A percentile compares a stretch with the other conserved stretches of the same genome.
Evolutionary conservation across 2,329 filamentous ascomycete species (phyloP).

Genomic region (Fusarium mundagurra): DNA sequence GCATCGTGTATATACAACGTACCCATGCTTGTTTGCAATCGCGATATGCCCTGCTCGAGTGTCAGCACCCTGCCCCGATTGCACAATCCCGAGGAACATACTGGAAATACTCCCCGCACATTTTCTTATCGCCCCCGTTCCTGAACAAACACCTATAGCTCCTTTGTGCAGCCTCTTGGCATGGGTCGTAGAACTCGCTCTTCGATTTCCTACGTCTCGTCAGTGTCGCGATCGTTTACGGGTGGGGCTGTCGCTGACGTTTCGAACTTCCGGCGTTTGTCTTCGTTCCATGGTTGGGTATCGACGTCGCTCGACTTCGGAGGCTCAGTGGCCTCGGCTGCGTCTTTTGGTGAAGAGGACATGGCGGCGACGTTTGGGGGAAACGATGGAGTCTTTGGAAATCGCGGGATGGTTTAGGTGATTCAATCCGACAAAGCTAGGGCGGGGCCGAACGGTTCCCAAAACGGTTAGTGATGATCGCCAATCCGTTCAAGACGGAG

Average conservation of each 20-base stretch:
- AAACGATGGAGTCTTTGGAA: neutral
- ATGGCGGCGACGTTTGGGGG: slow-evolving; percentile 21
- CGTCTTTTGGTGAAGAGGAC: slow-evolving; percentile 33
- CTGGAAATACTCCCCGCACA: slow-evolving; percentile 98
- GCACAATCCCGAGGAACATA: slow-evolving; percentile 55
- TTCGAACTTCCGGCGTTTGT: slow-evolving; percentile 72
- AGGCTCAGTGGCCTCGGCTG: slow-evolving; percentile 24
- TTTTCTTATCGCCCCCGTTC: slow-evolving; percentile 85
- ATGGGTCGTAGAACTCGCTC: slow-evolving; percentile 94
- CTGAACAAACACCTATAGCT: slow-evolving; percentile 90
- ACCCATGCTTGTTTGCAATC: slow-evolving; percentile 98
- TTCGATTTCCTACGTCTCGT: slow-evolving; percentile 74
- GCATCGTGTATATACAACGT: slow-evolving; percentile 33
- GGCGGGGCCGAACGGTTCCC: slow-evolving; percentile 8
- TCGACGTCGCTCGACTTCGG: slow-evolving; percentile 16
- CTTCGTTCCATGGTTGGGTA: slow-evolving; percentile 63
- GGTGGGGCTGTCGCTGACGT: slow-evolving; percentile 56
- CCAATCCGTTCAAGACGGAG: neutral
- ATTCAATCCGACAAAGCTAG: neutral
- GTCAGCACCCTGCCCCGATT: slow-evolving; percentile 24
- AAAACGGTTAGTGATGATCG: neutral
- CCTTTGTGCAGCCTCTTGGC: slow-evolving; percentile 86
- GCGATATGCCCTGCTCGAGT: slow-evolving; percentile 78
- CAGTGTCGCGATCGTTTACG: neutral
- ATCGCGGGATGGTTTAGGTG: neutral